These are phyloP conservation scores for Liriodendron chinense DNA, from an alignment of 164 flowering plant species.

Conservation along the genomic window DNA sequence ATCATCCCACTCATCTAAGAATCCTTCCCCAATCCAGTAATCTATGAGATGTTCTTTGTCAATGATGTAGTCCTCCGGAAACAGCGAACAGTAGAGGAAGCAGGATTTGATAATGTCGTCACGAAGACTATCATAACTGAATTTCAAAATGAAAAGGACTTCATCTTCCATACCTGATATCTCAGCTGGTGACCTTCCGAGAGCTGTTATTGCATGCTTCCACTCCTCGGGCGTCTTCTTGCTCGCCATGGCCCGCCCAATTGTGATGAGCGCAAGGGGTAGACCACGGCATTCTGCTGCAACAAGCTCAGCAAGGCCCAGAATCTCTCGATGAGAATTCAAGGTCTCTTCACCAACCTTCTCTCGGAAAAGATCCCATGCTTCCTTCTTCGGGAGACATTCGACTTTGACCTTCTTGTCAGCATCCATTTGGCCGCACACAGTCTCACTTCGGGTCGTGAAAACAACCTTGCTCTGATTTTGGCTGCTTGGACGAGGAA, in stretches of 20 bases:
- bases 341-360: conserved; percentile 6
- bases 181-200: not conserved
- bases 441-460: not conserved
- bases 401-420: conserved; percentile 8
- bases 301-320: conserved; percentile 1
- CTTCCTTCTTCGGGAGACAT: not conserved
- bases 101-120: not conserved
- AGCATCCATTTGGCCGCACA: conserved; percentile 9
- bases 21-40: conserved; percentile 17
- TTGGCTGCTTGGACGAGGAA: not conserved
- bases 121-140: conserved; percentile 13
- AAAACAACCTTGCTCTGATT: conserved; percentile 8
- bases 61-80: conserved; percentile 11
- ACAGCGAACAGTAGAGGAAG: conserved; percentile 12
- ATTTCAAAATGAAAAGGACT: conserved; percentile 3
- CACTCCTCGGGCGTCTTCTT: conserved; percentile 4
- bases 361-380: conserved; percentile 9
- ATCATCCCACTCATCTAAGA: conserved; percentile 5
- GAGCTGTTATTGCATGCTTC: conserved; percentile 7
- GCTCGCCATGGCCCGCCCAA: conserved; percentile 15
- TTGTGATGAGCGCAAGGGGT: conserved; percentile 7
- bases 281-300: conserved; percentile 7
- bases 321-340: not conserved
- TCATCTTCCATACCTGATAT: not conserved
- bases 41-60: conserved; percentile 5